Evolutionary conservation across 108 stramenopile species (phyloP).

Genomic region (Cyclostephanos invisitatus): DNA sequence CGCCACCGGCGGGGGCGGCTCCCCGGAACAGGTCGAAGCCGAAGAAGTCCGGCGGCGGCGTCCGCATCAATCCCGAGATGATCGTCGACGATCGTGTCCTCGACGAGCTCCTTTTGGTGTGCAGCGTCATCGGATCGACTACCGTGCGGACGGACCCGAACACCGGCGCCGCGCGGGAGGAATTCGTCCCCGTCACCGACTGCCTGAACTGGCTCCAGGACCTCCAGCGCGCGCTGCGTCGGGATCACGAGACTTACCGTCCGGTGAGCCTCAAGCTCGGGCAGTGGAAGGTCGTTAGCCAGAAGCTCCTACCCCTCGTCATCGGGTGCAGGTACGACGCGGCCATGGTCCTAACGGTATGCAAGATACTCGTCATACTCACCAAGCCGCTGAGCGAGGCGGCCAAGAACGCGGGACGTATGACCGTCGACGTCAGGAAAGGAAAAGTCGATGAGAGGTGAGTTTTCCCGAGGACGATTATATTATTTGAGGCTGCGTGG

Average conservation of each 20-base stretch:
- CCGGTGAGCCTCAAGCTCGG: slow-evolving; percentile 79
- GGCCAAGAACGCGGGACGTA: slow-evolving; percentile 67
- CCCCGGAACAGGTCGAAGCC: slow-evolving; percentile 1
- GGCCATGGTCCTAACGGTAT: slow-evolving; percentile 77
- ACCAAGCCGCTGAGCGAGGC: slow-evolving; percentile 83
- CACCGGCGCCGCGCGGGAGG: slow-evolving; percentile 10
- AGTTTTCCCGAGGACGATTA: slow-evolving; percentile 10
- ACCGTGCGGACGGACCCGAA: slow-evolving; percentile 23
- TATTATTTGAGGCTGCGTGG: background rate
- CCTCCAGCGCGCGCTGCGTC: slow-evolving; percentile 82
- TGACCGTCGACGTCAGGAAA: slow-evolving; percentile 70
- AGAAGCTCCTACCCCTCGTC: slow-evolving; percentile 82
- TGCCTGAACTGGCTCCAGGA: slow-evolving; percentile 89
- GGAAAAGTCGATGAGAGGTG: slow-evolving; percentile 49
- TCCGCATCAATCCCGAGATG: slow-evolving; percentile 41
- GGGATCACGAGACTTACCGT: slow-evolving; percentile 79
- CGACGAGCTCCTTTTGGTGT: slow-evolving; percentile 83
- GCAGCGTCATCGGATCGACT: slow-evolving; percentile 82
- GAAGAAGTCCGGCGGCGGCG: background rate
- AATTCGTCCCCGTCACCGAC: slow-evolving; percentile 79
- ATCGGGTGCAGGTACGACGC: slow-evolving; percentile 79
- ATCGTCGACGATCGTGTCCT: slow-evolving; percentile 72
- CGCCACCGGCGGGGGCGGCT: background rate
- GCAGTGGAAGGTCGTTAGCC: slow-evolving; percentile 79
- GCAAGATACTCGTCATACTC: slow-evolving; percentile 86